These are phyloP conservation scores for Metschnikowia cubensis DNA, from an alignment of 805 yeast species.

Conservation along the genomic window DNA sequence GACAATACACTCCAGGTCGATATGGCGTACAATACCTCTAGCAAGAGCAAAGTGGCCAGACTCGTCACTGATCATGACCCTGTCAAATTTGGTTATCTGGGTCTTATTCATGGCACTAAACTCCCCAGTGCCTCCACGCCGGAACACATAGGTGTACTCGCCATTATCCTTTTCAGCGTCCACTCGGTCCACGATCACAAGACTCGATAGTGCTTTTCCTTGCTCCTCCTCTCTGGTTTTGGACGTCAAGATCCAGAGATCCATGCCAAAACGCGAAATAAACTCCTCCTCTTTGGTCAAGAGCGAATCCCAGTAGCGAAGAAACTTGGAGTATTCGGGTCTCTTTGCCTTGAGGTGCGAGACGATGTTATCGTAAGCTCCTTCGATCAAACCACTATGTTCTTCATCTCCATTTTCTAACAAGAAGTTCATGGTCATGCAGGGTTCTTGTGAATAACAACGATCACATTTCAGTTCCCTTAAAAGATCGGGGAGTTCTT, in stretches of 20 bases:
- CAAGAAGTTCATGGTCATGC: conserved; percentile 63
- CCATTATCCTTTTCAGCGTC: conserved; percentile 19
- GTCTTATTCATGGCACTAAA: conserved; percentile 27
- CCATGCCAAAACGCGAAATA: conserved; percentile 47
- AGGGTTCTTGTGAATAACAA: conserved; percentile 53
- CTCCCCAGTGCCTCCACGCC: conserved; percentile 23
- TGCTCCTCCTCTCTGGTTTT: conserved; percentile 54
- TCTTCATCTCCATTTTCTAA: conserved; percentile 55
- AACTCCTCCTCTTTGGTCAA: conserved; percentile 72
- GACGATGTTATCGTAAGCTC: conserved; percentile 47
- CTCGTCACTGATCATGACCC: conserved; percentile 75
- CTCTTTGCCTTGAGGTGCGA: conserved; percentile 41
- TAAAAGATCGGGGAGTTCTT: conserved; percentile 52
- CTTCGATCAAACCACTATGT: conserved; percentile 49
- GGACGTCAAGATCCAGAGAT: conserved; percentile 65
- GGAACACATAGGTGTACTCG: conserved; percentile 47
- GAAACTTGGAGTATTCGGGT: conserved; percentile 48
- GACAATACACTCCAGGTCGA: conserved; percentile 41
- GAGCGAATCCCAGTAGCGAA: conserved; percentile 67
- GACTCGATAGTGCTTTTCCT: conserved; percentile 56
- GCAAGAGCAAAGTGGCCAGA: conserved; percentile 72
- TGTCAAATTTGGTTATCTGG: conserved; percentile 56
- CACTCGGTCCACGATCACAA: conserved; percentile 36
- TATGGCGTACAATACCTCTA: conserved; percentile 49
- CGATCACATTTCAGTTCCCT: conserved; percentile 54